phyloP scores from a whole-genome alignment of 169 alveolate genomes.

The Cryptosporidium andersoni region DNA sequence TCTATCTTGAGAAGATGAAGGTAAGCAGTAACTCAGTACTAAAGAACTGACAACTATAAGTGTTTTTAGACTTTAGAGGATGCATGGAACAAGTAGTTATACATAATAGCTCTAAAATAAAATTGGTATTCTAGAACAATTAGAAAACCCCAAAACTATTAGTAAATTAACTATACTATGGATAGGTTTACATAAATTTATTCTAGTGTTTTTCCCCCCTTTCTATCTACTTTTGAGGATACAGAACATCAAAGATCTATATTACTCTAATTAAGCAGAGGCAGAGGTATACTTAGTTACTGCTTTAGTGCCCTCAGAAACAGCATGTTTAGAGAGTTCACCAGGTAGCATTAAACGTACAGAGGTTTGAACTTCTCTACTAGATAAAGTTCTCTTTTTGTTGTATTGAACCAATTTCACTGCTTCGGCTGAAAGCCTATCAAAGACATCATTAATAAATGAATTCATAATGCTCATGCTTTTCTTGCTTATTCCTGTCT shows the following conservation, averaged over 20 bases:
- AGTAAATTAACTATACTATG: no score
- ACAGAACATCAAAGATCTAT: conserved; percentile 21
- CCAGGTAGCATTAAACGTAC: conserved; percentile 98
- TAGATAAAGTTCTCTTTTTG: conserved; percentile 96
- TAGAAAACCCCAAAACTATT: neutral
- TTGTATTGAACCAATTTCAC: conserved; percentile 95
- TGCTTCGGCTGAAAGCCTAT: conserved; percentile 95
- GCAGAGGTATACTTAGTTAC: conserved; percentile 96
- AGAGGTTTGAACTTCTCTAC: conserved; percentile 99
- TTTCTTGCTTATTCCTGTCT: conserved; percentile 96
- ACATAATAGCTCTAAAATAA: no score
- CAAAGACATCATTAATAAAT: conserved; percentile 96
- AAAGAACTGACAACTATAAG: no score
- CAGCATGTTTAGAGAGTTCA: conserved; percentile 99
- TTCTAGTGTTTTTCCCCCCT: neutral
- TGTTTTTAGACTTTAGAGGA: no score
- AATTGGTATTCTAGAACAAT: neutral
- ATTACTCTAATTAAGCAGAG: conserved; percentile 77
- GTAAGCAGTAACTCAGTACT: neutral
- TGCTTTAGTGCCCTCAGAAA: conserved; percentile 99
- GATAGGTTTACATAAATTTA: no score
- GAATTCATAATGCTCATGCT: conserved; percentile 99
- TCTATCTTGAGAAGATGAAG: conserved; percentile 56
- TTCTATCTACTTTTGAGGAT: neutral
- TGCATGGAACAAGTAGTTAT: no score